Base-by-base conservation (phyloP, 306 rosid genomes). In the Parietaria judaica region DNA sequence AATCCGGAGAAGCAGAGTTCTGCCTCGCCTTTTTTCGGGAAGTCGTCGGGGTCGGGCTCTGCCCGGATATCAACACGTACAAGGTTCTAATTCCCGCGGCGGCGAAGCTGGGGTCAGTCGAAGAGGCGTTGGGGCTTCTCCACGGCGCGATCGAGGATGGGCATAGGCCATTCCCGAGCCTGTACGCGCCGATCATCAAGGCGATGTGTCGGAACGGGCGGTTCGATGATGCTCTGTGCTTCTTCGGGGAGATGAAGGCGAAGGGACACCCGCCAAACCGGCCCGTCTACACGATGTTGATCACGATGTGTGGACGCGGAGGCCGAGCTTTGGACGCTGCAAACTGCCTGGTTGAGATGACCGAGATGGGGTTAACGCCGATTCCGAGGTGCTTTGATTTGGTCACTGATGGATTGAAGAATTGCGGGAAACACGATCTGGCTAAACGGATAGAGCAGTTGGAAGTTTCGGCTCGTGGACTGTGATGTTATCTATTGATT, bases 201-300 rank as follows among this genome's bases (percentile, higher is more conserved):
- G 92, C 84, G 31, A 65, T 91, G 76, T 87, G 88, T 61, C 83
- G 78, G 74, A 81, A 78, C 48, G 95, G 95, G 6, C 95, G 78
- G 60, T 91, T 91, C 71, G 95, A 88, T 65, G 98, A 87, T 77
- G 98, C 95, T 0, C 76, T 88, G 54, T 85, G 98, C 68, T 91
- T 91, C 63, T 88, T 88, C 23, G 72, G 90, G 65, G 95, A 91
- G 75, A 88, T 88, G 98, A 91, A 87, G 74, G 79, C 58, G 4
- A 85, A 82, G 71, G 98, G 92, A 16, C 98, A 91, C 76, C 95
- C 86, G 0, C 98, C 98, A 1, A 91, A 91, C 36, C 74, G 98
- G 49, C 98, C 98, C 0, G 88, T 88, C 6, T 91, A 88, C 55
- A 85, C 98, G 0, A 88, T 86, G 98, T 52, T 88, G 78, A 88